These are phyloP conservation scores for Exophiala sideris DNA, from an alignment of 2,329 filamentous ascomycete species.

Conservation along the genomic window DNA sequence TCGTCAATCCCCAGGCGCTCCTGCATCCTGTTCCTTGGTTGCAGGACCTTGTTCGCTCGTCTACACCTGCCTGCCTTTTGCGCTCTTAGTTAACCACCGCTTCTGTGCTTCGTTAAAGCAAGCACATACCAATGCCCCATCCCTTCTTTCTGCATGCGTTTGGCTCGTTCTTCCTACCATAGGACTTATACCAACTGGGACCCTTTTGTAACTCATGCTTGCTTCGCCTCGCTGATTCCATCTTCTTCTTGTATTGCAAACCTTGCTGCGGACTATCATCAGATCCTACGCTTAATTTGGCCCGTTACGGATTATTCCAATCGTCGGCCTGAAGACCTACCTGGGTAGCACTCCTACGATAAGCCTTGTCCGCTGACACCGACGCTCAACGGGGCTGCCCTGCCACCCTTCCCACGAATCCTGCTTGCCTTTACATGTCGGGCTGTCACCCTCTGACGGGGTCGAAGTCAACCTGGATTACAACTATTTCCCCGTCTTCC, in stretches of 20 bases:
- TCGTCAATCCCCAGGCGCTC: not conserved
- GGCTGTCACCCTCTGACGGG: conserved; percentile 16
- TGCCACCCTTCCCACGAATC: conserved; percentile 14
- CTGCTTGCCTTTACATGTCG: conserved; percentile 24
- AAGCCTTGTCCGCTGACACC: conserved; percentile 2
- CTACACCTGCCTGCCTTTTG: not conserved
- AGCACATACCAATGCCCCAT: no score
- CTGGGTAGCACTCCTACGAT: not conserved
- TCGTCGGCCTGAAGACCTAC: not conserved
- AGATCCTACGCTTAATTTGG: not conserved
- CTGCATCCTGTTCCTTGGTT: conserved; percentile 1
- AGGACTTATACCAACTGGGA: not conserved
- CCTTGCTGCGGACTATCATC: not conserved
- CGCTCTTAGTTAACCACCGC: not conserved
- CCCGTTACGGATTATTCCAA: not conserved
- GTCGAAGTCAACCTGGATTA: conserved; percentile 23
- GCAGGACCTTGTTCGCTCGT: not conserved
- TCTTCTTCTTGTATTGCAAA: not conserved
- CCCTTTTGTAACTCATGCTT: not conserved
- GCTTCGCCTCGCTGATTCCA: conserved; percentile 1
- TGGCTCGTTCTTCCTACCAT: not conserved
- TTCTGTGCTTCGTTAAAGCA: not conserved
- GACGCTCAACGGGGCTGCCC: conserved; percentile 3
- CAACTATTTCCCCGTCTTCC: conserved; percentile 8
- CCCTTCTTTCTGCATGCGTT: not conserved